Evolutionary conservation across 805 yeast genomes (phyloP).

Genomic region (Starmerella stellata): DNA sequence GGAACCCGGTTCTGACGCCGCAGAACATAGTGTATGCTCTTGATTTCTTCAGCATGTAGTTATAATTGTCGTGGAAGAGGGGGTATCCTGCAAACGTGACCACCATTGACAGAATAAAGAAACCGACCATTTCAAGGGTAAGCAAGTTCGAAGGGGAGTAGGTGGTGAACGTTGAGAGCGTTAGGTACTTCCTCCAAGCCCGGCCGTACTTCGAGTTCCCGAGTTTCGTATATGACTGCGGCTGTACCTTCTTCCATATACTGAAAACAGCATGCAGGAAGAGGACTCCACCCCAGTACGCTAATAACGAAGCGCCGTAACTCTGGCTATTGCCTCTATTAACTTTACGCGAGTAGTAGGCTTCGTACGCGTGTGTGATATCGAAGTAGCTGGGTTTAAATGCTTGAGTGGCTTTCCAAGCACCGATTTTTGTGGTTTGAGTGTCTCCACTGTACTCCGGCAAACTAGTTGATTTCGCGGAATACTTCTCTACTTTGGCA

Average conservation of each 20-base stretch:
- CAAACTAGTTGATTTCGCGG: background rate
- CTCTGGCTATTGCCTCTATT: conserved; percentile 2
- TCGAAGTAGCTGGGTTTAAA: conserved; percentile 4
- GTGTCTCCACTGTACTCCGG: conserved; percentile 1
- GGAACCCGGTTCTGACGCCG: conserved; percentile 11
- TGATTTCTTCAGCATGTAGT: background rate
- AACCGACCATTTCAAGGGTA: conserved; percentile 23
- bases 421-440: background rate
- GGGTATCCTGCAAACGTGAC: conserved; percentile 17
- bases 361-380: conserved; percentile 1
- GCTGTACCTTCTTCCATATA: conserved; percentile 2
- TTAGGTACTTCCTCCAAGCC: background rate
- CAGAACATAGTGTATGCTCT: conserved; percentile 1
- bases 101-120: conserved; percentile 20
- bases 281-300: conserved; percentile 12
- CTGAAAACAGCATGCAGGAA: conserved; percentile 3
- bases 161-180: background rate
- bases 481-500: background rate
- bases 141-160: conserved; percentile 27
- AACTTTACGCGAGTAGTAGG: background rate
- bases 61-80: conserved; percentile 2
- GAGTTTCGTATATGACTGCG: background rate
- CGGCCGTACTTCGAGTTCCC: background rate
- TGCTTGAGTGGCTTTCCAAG: conserved; percentile 8
- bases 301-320: conserved; percentile 9